Percentiles rank a stretch among this genome's conserved stretches.
Conservation (phyloP, 2,329 filamentous ascomycete species). For the Monilinia aucupariae region DNA sequence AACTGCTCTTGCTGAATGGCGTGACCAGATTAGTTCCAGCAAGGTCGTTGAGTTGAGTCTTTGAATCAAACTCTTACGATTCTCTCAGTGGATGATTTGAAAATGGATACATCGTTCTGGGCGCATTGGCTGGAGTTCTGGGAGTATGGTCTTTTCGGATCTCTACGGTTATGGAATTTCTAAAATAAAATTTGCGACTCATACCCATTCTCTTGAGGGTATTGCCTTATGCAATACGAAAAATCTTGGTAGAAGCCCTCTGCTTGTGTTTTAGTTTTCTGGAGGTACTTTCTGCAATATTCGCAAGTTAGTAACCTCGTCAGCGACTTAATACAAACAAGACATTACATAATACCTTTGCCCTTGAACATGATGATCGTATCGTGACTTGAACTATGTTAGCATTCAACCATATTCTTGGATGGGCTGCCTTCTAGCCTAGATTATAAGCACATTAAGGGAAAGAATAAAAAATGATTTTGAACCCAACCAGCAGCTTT, state of each 20-base stretch:
- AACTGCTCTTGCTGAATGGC: slow-evolving; percentile 44
- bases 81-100: neutral
- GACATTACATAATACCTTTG: neutral
- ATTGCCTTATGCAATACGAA: neutral
- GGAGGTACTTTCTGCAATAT: neutral
- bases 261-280: neutral
- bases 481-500: too few relatives aligned
- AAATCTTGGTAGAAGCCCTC: slow-evolving; percentile 2
- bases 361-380: neutral
- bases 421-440: too few relatives aligned
- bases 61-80: neutral
- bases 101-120: neutral
- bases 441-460: too few relatives aligned
- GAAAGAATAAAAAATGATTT: too few relatives aligned
- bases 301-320: neutral
- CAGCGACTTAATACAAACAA: neutral
- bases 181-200: slow-evolving; percentile 2
- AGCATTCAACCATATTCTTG: neutral
- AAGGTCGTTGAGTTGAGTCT: slow-evolving; percentile 26
- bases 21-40: slow-evolving; percentile 31
- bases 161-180: neutral
- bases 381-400: neutral
- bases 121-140: slow-evolving; percentile 12
- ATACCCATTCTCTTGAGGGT: slow-evolving; percentile 6
- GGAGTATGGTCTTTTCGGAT: slow-evolving; percentile 2